Evolutionary conservation across 2,329 filamentous ascomycete species (phyloP).

Genomic region (Diaporthe humulicola): DNA sequence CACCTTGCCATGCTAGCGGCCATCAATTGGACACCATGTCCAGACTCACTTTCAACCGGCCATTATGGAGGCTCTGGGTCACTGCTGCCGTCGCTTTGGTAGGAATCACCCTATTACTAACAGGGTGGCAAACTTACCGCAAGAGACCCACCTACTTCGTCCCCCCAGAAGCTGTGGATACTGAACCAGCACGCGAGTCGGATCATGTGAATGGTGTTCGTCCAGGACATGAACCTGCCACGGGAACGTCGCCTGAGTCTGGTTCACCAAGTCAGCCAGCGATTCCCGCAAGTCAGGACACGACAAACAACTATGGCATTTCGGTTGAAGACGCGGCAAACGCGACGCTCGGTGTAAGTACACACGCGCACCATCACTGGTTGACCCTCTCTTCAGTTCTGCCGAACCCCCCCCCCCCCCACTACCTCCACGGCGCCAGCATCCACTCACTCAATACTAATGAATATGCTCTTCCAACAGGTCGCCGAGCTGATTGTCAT

Average conservation of each 20-base stretch:
- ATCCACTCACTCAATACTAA: not conserved
- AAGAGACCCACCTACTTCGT: not conserved
- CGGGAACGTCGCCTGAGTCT: not conserved
- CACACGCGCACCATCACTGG: too few species aligned
- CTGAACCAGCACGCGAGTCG: not conserved
- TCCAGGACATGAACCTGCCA: not conserved
- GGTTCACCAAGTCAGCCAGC: not conserved
- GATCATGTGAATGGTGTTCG: not conserved
- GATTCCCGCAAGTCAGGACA: not conserved
- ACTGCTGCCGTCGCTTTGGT: not conserved
- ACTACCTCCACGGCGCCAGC: not conserved
- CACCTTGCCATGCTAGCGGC: not conserved
- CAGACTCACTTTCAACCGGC: not conserved
- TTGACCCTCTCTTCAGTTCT: too few species aligned
- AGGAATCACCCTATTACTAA: not conserved
- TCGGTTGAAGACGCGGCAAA: conserved; percentile 3
- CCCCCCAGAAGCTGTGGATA: not conserved
- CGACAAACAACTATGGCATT: not conserved
- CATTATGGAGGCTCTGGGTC: not conserved
- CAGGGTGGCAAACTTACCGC: not conserved
- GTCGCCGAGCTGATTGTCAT: not conserved
- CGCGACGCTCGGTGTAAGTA: conserved; percentile 16
- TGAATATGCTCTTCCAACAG: not conserved
- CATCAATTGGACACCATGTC: not conserved
- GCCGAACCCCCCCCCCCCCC: too few species aligned